Evolutionary conservation across 805 yeast genomes (phyloP), one percentile per base, ranked within the genome.

Genomic region (Sugiyamaella lignohabitans): DNA sequence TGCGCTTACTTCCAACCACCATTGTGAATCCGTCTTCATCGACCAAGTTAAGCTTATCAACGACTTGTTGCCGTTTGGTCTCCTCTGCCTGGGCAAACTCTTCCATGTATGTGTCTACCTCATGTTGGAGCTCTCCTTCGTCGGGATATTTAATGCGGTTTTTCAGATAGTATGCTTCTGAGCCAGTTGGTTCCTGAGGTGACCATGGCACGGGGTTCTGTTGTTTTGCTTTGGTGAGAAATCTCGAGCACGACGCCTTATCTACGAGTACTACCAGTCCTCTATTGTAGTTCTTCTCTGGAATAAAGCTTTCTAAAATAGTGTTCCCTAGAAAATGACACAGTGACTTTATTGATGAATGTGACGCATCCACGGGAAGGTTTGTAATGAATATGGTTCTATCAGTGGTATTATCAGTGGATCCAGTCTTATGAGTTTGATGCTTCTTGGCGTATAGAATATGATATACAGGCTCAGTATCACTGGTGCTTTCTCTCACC

Each of bases 11-110:
- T 8, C 93, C 87, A 18, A 88, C 95, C 38, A 89, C 98, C 59
- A 85, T 68, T 0, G 95, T 87, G 67, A 89, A 89, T 2, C 97
- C 98, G 63, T 89, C 97, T 53, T 84, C 96, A 63, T 89, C 98
- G 2, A 88, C 93, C 27, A 77, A 58, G 39, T 76, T 73, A 22
- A 70, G 70, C 10, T 58, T 53, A 16, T 42, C 38, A 23, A 46
- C 51, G 17, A 55, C 59, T 34, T 61, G 61, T 20, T 51, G 52
- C 22, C 42, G 49, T 37, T 49, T 48, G 49, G 74, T 78, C 51
- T 73, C 73, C 62, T 91, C 98, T 22, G 80, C 76, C 46, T 72
- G 66, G 56, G 83, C 85, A 65, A 88, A 91, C 8, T 77, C 76
- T 23, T 65, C 66, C 72, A 91, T 73, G 19, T 82, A 75, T 34